Percentiles rank a stretch among this genome's conserved stretches.
These are phyloP conservation scores for Colletotrichum tropicicola DNA, from an alignment of 2,329 filamentous ascomycete species.

Conservation along the genomic window DNA sequence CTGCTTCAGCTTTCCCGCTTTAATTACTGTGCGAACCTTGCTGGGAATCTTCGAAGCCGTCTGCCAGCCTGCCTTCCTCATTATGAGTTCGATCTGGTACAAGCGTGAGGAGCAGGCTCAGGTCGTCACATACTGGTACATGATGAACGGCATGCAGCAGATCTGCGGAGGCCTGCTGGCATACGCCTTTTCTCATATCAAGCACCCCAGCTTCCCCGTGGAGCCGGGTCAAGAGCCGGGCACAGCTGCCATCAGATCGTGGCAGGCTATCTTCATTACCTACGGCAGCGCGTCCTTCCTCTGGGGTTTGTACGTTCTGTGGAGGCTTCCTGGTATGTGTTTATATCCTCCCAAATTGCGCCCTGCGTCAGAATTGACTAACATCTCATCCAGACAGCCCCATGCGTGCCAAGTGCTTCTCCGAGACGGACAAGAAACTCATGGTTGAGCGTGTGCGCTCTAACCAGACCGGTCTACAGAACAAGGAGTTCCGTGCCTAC, in stretches of 20 bases:
- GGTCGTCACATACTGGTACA: conserved; percentile 36
- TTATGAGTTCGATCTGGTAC: conserved; percentile 43
- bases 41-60: conserved; percentile 55
- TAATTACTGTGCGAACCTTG: conserved; percentile 51
- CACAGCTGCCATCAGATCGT: conserved; percentile 40
- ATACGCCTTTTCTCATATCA: conserved; percentile 45
- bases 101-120: conserved; percentile 46
- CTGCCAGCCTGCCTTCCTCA: conserved; percentile 54
- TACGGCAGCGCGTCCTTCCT: conserved; percentile 46
- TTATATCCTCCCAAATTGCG: background rate
- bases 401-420: conserved; percentile 39
- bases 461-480: conserved; percentile 42
- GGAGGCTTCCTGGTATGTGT: conserved; percentile 52
- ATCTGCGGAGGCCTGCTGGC: conserved; percentile 50
- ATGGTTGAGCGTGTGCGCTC: conserved; percentile 46
- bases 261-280: conserved; percentile 53
- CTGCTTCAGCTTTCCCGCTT: conserved; percentile 43
- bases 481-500: conserved; percentile 17
- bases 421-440: conserved; percentile 42
- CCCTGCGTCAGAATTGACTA: conserved; percentile 46
- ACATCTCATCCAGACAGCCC: conserved; percentile 39
- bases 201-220: conserved; percentile 9
- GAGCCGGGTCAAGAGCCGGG: conserved; percentile 3
- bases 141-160: conserved; percentile 44
- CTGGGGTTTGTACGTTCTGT: conserved; percentile 45